Evolutionary conservation across 768 basidiomycete genomes (phyloP), one percentile per base, ranked within the genome.

Genomic region (Rhodotorula kratochvilovae): DNA sequence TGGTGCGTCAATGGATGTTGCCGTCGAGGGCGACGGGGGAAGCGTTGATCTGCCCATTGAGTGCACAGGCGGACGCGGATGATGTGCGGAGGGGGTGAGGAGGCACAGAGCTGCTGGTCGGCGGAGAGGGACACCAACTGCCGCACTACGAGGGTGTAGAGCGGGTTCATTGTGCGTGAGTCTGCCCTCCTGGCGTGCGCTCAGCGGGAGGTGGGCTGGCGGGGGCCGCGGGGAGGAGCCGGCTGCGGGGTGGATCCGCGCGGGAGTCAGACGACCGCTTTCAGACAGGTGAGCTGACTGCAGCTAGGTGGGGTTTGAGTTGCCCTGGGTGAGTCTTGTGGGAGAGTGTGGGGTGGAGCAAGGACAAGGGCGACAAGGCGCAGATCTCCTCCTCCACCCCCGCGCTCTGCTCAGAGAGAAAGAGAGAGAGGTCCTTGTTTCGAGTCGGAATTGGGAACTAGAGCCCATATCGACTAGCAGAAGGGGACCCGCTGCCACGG

Each of bases 41-140:
- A n/a, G 94, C 93, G 43, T 91, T 91, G 81, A 99, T 92, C 85
- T 98, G 95, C 81, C 94, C 94, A 94, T 83, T 80, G 81, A 77
- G 71, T 72, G 70, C 60, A 45, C 78, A 71, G 66, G 79, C 70
- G 76, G 75, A 73, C 53, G 79, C 3, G 55, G 45, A 27, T 5
- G 62, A 10, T 45, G 95, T 8, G 51, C 4, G 23, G 48, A 50
- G 23, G 91, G 90, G 61, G 83, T 84, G 77, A 94, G 92, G 21
- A 91, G 91, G 85, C 86, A 63, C 87, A 86, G 74, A 97, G 84
- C 35, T 89, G 85, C 71, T 91, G 82, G 83, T 98, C 94, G 8
- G 89, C 86, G 74, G 90, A 87, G 56, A 98, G 85, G 0, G 91
- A 90, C 79, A 87, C 88, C 42, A 92, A 91, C 81, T 97, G 94